These are phyloP conservation scores for Saprolegnia parasitica DNA, from an alignment of 352 stramenopile genomes.

Conservation along the genomic window DNA sequence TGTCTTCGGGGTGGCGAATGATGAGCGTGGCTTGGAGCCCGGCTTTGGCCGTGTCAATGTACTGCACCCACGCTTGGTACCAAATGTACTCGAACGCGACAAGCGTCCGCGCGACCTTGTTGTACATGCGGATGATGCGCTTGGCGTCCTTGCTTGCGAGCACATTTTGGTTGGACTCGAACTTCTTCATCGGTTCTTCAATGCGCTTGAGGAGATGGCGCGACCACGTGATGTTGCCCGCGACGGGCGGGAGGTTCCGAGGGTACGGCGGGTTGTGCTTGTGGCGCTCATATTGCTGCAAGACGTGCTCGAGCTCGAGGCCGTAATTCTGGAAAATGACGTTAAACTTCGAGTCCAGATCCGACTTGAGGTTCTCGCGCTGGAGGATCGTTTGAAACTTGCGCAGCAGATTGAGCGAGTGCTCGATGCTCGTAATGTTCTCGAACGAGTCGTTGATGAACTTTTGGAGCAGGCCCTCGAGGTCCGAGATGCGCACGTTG, in stretches of 20 bases:
- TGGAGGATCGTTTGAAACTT: conserved; percentile 98
- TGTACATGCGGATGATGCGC: conserved; percentile 99
- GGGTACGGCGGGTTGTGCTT: conserved; percentile 97
- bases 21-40: conserved; percentile 97
- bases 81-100: conserved; percentile 99
- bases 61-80: conserved; percentile 98
- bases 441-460: conserved; percentile 99
- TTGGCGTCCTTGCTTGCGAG: conserved; percentile 96
- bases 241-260: conserved; percentile 95
- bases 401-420: conserved; percentile 93
- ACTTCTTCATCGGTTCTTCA: conserved; percentile 99
- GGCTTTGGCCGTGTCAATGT: conserved; percentile 96
- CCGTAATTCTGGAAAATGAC: conserved; percentile 99
- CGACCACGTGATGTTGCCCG: conserved; percentile 98
- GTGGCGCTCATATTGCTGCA: conserved; percentile 98
- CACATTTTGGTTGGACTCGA: conserved; percentile 97
- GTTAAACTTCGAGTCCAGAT: conserved; percentile 98
- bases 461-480: conserved; percentile 95
- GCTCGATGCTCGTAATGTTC: conserved; percentile 97
- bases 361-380: conserved; percentile 96
- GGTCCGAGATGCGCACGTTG: conserved; percentile 93
- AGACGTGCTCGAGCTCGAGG: conserved; percentile 95
- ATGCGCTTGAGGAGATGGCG: conserved; percentile 97
- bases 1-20: conserved; percentile 97
- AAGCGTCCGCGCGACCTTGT: conserved; percentile 97